Conservation (phyloP, 257 asterid genomes). For the Agastache rugosa region DNA sequence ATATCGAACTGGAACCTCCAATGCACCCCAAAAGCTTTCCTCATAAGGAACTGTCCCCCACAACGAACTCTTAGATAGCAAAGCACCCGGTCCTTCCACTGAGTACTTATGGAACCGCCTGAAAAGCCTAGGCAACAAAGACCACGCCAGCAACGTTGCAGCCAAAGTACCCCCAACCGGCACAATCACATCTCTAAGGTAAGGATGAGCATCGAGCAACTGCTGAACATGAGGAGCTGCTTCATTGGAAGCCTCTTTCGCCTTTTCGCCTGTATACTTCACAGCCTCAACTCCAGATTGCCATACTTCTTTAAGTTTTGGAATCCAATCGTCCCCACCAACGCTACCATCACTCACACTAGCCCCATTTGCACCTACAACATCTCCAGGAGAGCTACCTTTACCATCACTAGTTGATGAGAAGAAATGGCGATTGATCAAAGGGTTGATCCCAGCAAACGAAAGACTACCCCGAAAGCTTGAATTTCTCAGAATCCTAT, state of each 20-base stretch:
- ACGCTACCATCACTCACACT: constrained; percentile 43
- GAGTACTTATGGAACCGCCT: constrained; percentile 73
- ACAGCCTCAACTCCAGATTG: constrained; percentile 56
- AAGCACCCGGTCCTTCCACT: constrained; percentile 66
- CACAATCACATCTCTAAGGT: constrained; percentile 82
- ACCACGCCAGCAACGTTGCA: constrained; percentile 82
- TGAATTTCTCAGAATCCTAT: constrained; percentile 31
- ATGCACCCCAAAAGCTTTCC: constrained; percentile 87
- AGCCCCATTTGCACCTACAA: constrained; percentile 46
- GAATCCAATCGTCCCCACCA: constrained; percentile 65
- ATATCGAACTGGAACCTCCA: constrained; percentile 85
- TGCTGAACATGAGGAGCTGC: constrained; percentile 69
- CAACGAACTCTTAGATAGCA: constrained; percentile 59
- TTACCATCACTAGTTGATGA: constrained; percentile 52
- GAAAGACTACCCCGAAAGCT: constrained; percentile 38
- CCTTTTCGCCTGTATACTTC: constrained; percentile 62
- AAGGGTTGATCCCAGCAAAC: constrained; percentile 43
- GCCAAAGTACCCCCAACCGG: constrained; percentile 76
- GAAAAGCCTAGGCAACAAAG: constrained; percentile 75
- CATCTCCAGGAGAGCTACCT: constrained; percentile 39
- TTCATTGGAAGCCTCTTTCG: constrained; percentile 60
- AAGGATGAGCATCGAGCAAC: constrained; percentile 72
- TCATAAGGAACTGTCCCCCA: constrained; percentile 88
- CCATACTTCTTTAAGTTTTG: constrained; percentile 64
- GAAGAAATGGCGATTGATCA: constrained; percentile 48